Evolutionary conservation across 23 red algal genomes (phyloP).

Genomic region (Gracilaria domingensis): DNA sequence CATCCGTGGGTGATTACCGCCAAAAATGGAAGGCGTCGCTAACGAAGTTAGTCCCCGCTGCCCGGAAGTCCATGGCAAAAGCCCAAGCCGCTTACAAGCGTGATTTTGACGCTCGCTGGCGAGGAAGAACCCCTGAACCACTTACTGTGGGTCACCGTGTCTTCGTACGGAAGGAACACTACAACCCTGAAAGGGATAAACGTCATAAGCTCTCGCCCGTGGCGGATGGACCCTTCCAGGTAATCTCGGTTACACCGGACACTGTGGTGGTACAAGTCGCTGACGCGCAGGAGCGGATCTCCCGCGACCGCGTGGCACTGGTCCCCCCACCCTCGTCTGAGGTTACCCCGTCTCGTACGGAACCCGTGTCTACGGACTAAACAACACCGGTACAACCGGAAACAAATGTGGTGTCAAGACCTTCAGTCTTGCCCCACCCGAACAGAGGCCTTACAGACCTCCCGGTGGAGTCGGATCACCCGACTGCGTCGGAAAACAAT

Average conservation of each 20-base stretch:
- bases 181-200: no score
- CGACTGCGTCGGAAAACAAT: no score
- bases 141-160: not conserved
- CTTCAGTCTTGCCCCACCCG: no score
- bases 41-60: not conserved
- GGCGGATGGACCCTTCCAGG: not conserved
- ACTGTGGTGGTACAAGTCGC: not conserved
- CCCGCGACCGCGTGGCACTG: not conserved
- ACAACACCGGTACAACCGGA: no score
- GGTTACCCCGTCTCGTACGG: no score
- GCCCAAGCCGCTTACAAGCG: conserved; percentile 13
- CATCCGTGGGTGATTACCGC: not conserved
- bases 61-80: not conserved
- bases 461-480: no score
- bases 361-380: no score
- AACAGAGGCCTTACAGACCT: no score
- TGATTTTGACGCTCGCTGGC: conserved; percentile 3
- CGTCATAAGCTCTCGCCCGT: no score
- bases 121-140: not conserved
- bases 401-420: no score
- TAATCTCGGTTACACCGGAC: not conserved
- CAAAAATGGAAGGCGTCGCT: conserved; percentile 14
- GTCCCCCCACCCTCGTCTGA: not conserved
- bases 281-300: not conserved
- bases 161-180: conserved; percentile 3